Percentiles rank a stretch among this genome's conserved stretches.
phyloP scores from a whole-genome alignment of 2,329 filamentous ascomycete genomes.

The Akanthomyces uredinophilus region DNA sequence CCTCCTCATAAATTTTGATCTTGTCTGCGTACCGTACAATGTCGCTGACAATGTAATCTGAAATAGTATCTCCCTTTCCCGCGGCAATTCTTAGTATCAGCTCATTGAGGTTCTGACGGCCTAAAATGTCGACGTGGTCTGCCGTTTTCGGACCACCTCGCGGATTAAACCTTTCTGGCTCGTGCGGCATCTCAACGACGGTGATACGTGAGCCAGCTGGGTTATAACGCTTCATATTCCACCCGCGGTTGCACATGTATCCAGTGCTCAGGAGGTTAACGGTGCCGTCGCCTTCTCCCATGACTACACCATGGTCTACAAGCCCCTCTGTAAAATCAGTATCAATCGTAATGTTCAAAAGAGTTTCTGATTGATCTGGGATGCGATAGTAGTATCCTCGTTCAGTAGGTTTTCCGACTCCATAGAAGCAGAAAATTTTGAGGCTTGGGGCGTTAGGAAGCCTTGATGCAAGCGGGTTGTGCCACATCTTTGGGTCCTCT shows the following conservation, averaged over 20 bases:
- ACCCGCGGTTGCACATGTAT: slow-evolving; percentile 96
- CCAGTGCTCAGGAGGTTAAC: slow-evolving; percentile 88
- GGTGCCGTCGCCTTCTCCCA: slow-evolving; percentile 94
- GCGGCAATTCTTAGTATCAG: slow-evolving; percentile 81
- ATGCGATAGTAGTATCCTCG: slow-evolving; percentile 83
- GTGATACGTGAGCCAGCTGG: slow-evolving; percentile 76
- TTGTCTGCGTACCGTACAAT: slow-evolving; percentile 78
- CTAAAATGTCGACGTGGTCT: slow-evolving; percentile 95
- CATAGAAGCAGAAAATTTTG: slow-evolving; percentile 98
- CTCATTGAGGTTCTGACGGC: slow-evolving; percentile 83
- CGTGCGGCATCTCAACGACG: slow-evolving; percentile 93
- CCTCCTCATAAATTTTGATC: slow-evolving; percentile 74
- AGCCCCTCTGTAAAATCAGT: slow-evolving; percentile 54
- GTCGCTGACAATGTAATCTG: slow-evolving; percentile 71
- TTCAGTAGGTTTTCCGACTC: slow-evolving; percentile 88
- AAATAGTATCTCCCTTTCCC: slow-evolving; percentile 74
- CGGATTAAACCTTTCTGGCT: slow-evolving; percentile 87
- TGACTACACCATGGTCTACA: slow-evolving; percentile 83
- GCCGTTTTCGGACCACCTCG: slow-evolving; percentile 66
- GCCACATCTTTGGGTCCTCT: slow-evolving; percentile 75
- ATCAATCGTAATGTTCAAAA: slow-evolving; percentile 70
- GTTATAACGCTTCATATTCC: slow-evolving; percentile 91
- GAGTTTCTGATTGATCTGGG: slow-evolving; percentile 61
- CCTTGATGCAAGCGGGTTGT: slow-evolving; percentile 87
- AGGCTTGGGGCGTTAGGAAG: slow-evolving; percentile 81